A percentile compares a stretch with the other conserved stretches of the same genome.
These are phyloP conservation scores for Xylaria sp. DNA, from an alignment of 2,329 filamentous ascomycete species.

Conservation along the genomic window DNA sequence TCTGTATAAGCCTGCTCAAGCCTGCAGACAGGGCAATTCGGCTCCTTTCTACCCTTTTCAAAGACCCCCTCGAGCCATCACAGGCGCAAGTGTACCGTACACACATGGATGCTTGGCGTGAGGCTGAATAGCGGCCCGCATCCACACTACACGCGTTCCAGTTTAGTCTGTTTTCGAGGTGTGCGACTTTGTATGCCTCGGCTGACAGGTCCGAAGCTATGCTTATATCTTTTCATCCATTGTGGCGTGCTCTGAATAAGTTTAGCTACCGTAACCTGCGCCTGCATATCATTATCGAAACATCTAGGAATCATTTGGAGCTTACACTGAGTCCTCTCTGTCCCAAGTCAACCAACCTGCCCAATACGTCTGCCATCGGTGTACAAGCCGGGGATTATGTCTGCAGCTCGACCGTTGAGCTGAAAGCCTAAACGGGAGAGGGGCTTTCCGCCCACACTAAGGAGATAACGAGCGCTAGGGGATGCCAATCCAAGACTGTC, in stretches of 20 bases:
- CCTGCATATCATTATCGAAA: conserved; percentile 20
- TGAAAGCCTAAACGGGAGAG: conserved; percentile 22
- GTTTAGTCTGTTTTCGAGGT: background rate
- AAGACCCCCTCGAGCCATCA: conserved; percentile 2
- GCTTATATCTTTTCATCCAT: background rate
- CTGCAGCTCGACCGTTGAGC: conserved; percentile 20
- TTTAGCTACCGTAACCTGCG: conserved; percentile 14
- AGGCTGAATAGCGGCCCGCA: conserved; percentile 28
- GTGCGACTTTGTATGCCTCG: conserved; percentile 11
- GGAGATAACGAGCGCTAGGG: conserved; percentile 13
- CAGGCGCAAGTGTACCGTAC: background rate
- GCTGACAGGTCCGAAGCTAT: conserved; percentile 11
- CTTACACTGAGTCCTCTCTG: background rate
- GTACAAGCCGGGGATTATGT: conserved; percentile 2
- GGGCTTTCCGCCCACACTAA: conserved; percentile 9
- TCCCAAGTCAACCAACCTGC: conserved; percentile 14
- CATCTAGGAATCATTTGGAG: background rate
- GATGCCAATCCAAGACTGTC: conserved; percentile 7
- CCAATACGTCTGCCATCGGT: conserved; percentile 13
- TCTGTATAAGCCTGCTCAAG: background rate
- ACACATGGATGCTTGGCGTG: conserved; percentile 15
- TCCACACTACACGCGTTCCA: conserved; percentile 18
- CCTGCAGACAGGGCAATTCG: conserved; percentile 17
- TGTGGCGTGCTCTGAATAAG: conserved; percentile 21
- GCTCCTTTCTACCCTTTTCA: conserved; percentile 12